Evolutionary conservation across 2,329 filamentous ascomycete genomes (phyloP), one percentile per base, ranked within the genome.

Genomic region (Aotearoamyces nothofagi): DNA sequence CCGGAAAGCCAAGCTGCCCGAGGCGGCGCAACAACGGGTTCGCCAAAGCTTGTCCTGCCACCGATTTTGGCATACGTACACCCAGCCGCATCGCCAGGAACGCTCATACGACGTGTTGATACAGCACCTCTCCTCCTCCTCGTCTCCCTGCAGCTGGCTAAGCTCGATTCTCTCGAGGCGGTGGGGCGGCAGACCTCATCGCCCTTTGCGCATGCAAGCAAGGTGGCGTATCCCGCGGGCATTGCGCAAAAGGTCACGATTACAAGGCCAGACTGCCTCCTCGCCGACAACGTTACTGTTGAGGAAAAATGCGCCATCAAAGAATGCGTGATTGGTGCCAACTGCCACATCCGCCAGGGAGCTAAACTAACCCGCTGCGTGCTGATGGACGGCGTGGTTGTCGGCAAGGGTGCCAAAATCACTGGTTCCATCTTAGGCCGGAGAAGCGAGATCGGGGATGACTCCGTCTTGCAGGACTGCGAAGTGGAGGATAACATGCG

Each of bases 231-330:
- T 45, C 80, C 82, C 0, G 77, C 83, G 32, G 78, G 78, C 14
- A 74, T 96, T 17, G 82, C 84, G 31, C 63, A 71, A 17, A 74
- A 77, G 30, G 84, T 79, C 26, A 90, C 82, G 4, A 79, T 96
- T 32, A 84, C 81, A 12, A 71, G 77, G 42, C 65, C 70, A 26
- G 87, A 94, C 56, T 81, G 73, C 39, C 63, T 96, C 3, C 69
- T 96, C 20, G 87, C 72, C 1, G 80, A 87, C 33, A 94, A 94
- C 45, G 83, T 92, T 22, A 83, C 75, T 1, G 74, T 96, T 0
- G 81, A 87, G 46, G 81, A 87, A 43, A 87, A 87, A 50, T 77
- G 73, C 14, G 78, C 84, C n/a, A 79, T 98, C 56, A 94, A 93
- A 52, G 83, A 93, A 53, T 78, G 66, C 20, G 82, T 94, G 16